Evolutionary conservation across 2,329 filamentous ascomycete species (phyloP).

Genomic region (Cercospora nicotianae): DNA sequence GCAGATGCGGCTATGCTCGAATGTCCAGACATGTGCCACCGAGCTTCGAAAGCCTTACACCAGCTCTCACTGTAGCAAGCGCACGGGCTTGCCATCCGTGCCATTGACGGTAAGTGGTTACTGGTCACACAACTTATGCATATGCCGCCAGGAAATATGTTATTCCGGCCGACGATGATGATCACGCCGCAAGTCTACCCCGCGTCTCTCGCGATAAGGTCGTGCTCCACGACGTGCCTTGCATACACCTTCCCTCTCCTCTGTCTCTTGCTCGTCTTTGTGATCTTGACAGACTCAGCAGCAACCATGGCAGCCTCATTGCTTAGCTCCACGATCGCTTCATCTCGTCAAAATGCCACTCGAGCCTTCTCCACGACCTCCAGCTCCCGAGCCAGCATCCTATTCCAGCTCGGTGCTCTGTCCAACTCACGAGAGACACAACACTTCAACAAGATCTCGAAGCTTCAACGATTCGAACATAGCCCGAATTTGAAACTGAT

Average conservation of each 20-base stretch:
- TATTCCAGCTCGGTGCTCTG: slow-evolving; percentile 35
- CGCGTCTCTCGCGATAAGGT: slow-evolving; percentile 4
- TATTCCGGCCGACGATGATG: neutral
- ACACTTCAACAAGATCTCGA: slow-evolving; percentile 37
- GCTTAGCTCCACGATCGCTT: neutral
- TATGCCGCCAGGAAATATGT: neutral
- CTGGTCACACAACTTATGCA: neutral
- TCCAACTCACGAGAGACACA: slow-evolving; percentile 37
- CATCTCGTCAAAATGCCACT: neutral
- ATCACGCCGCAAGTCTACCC: slow-evolving; percentile 8
- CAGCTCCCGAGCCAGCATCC: slow-evolving; percentile 24
- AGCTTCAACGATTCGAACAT: slow-evolving; percentile 34
- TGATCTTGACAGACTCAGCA: neutral
- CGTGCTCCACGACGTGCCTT: neutral
- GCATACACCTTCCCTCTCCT: neutral
- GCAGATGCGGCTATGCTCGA: no score
- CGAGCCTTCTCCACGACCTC: slow-evolving; percentile 28
- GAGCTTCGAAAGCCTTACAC: no score
- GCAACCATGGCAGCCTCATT: neutral
- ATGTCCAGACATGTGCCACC: no score
- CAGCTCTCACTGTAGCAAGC: no score
- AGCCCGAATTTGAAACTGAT: slow-evolving; percentile 37
- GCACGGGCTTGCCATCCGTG: no score
- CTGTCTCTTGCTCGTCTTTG: neutral
- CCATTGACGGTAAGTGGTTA: neutral